Conservation (phyloP, 2,329 filamentous ascomycete genomes). For the Stagonosporopsis vannaccii region DNA sequence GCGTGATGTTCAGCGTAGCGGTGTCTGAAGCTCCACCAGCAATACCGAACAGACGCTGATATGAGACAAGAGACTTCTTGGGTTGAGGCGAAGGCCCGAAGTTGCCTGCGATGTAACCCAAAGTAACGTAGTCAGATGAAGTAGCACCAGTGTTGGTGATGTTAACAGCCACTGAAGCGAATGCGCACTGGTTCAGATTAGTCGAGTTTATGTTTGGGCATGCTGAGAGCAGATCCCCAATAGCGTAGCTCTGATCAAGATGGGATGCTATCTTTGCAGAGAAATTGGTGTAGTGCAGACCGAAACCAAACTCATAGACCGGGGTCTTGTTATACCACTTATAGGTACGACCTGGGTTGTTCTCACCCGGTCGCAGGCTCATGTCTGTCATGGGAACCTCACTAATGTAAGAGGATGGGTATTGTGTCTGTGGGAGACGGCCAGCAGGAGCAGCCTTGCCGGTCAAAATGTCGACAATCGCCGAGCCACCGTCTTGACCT, state of each 20-base stretch:
- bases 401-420: slow-evolving; percentile 60
- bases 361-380: slow-evolving; percentile 58
- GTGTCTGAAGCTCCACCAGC: slow-evolving; percentile 43
- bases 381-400: slow-evolving; percentile 65
- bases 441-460: slow-evolving; percentile 63
- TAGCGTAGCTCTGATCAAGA: slow-evolving; percentile 24
- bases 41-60: slow-evolving; percentile 56
- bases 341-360: slow-evolving; percentile 64
- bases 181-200: slow-evolving; percentile 50
- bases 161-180: slow-evolving; percentile 50
- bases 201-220: slow-evolving; percentile 44
- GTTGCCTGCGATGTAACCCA: slow-evolving; percentile 59
- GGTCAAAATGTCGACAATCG: slow-evolving; percentile 62
- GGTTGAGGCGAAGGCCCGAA: slow-evolving; percentile 61
- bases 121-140: slow-evolving; percentile 62
- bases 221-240: slow-evolving; percentile 28
- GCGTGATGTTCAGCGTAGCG: slow-evolving; percentile 54
- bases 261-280: slow-evolving; percentile 28
- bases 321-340: slow-evolving; percentile 63
- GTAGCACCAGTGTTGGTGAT: slow-evolving; percentile 58
- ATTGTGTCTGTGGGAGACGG: slow-evolving; percentile 64
- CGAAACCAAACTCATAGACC: slow-evolving; percentile 63
- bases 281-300: slow-evolving; percentile 68
- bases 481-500: slow-evolving; percentile 66
- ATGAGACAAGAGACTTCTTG: slow-evolving; percentile 61